These are phyloP conservation scores for Penicillium longicatenatum DNA, from an alignment of 495 filamentous ascomycete genomes.

Conservation along the genomic window DNA sequence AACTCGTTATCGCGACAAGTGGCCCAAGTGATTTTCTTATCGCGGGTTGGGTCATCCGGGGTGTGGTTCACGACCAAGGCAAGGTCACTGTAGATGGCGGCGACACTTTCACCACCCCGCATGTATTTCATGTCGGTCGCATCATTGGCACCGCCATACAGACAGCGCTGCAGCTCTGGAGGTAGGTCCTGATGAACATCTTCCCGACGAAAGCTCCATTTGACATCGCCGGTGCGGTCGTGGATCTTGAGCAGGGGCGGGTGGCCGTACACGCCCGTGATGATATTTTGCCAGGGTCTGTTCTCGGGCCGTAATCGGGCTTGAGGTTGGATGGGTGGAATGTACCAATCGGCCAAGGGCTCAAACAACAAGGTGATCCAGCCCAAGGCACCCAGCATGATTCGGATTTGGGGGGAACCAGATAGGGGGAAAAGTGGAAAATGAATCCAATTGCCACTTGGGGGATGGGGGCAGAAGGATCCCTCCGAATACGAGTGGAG, in stretches of 20 bases:
- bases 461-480: background rate
- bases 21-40: constrained; percentile 33
- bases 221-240: constrained; percentile 24
- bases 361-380: constrained; percentile 24
- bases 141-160: constrained; percentile 28
- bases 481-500: background rate
- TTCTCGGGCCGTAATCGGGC: constrained; percentile 22
- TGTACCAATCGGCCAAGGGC: constrained; percentile 19
- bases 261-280: constrained; percentile 30
- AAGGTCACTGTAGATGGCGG: constrained; percentile 28
- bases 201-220: constrained; percentile 29
- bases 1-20: constrained; percentile 25
- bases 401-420: background rate
- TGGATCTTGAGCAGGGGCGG: constrained; percentile 30
- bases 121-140: constrained; percentile 36
- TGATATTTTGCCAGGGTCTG: constrained; percentile 28
- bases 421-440: background rate
- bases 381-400: constrained; percentile 22
- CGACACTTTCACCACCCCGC: constrained; percentile 23
- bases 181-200: constrained; percentile 29
- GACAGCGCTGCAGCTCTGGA: constrained; percentile 15
- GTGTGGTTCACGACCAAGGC: constrained; percentile 31
- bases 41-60: constrained; percentile 25
- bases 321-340: constrained; percentile 26
- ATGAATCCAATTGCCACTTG: background rate